Evolutionary conservation across 108 stramenopile genomes (phyloP), one percentile per base, ranked within the genome.

Genomic region (Conticribra guillardii): DNA sequence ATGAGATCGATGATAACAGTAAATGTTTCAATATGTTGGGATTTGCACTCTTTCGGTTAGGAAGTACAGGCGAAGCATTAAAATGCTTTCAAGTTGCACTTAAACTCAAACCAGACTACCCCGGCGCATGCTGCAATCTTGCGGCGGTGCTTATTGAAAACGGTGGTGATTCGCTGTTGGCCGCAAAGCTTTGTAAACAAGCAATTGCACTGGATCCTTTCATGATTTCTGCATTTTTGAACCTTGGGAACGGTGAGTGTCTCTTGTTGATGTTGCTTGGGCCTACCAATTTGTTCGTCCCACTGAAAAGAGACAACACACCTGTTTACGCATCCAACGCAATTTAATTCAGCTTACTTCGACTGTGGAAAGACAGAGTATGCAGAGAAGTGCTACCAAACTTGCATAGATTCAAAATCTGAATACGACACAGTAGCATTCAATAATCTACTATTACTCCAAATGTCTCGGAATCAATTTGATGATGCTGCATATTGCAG

Each of bases 171-270:
- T 4, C 33, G 22, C 28, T 37, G 2, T 27, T 33, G 2, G 57
- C 57, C 7, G 33, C 57, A 16, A 33, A 18, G 3, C 14, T 59
- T 27, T 19, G 32, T 4, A 59, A 37, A 18, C 32, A 59, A 18
- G 57, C 57, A 8, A 59, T 59, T 37, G 33, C 57, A 34, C 2
- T 23, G n/a, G 33, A 59, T 59, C 57, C 57, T 11, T 37, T 18
- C 22, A 11, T 18, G 17, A 34, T 11, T 37, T 15, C 22, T 8
- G 57, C 57, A 18, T 59, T 59, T 18, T 19, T 59, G 18, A 33
- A 59, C 18, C 31, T 59, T 32, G 57, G 57, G 16, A 34, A 34
- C 18, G 57, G 57, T 59, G 57, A 59, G 57, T 59, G 31, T 33
- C 4, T 52, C 18, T 52, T 52, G 50, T 18, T 17, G 18, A 4